phyloP scores from a whole-genome alignment of 176 grass and related monocot genomes.

The Zoysia japonica region DNA sequence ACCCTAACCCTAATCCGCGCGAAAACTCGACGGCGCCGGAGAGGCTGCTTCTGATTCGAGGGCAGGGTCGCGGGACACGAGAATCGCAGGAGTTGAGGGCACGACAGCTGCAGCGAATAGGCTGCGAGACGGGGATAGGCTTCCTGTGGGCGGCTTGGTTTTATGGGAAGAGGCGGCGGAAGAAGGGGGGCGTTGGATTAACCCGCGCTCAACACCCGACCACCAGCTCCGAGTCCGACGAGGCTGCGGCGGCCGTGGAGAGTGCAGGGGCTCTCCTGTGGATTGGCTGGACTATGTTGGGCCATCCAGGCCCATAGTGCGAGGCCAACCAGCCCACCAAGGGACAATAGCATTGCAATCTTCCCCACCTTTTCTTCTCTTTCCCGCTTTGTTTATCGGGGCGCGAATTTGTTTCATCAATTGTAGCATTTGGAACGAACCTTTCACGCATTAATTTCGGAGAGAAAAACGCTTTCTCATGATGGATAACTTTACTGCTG shows the following conservation, averaged over 20 bases:
- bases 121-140: not conserved
- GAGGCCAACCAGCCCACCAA: not conserved
- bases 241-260: not conserved
- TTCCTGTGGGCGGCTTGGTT: conserved; percentile 4
- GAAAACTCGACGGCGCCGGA: conserved; percentile 1
- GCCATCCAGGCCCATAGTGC: not conserved
- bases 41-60: not conserved
- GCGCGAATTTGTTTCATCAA: not conserved
- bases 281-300: not conserved
- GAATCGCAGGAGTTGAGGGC: not conserved
- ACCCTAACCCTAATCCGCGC: conserved; percentile 47
- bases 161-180: conserved; percentile 17
- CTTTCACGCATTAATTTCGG: no score
- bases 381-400: not conserved
- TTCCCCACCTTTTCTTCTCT: not conserved
- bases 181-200: not conserved
- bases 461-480: no score
- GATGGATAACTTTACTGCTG: no score
- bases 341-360: not conserved
- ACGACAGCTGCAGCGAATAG: not conserved
- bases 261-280: not conserved
- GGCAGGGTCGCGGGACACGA: not conserved
- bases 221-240: conserved; percentile 5
- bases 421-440: no score
- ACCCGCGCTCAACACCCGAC: not conserved